phyloP scores from a whole-genome alignment of 164 flowering plant genomes.

The Liriodendron chinense region DNA sequence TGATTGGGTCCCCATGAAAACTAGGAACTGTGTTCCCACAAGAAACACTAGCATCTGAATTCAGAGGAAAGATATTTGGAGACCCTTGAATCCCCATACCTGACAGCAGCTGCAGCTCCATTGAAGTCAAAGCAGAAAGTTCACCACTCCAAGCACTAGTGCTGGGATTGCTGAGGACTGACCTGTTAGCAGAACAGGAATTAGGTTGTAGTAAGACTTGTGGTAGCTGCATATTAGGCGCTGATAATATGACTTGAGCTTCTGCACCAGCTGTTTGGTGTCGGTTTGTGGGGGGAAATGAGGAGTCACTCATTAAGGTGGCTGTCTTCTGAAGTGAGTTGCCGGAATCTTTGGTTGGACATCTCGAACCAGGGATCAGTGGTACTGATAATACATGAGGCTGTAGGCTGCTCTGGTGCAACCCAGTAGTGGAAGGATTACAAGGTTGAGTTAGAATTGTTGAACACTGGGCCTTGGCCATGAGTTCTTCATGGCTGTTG shows the following conservation, averaged over 20 bases:
- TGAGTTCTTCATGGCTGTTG: constrained; percentile 21
- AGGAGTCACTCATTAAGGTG: constrained; percentile 10
- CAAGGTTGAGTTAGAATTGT: constrained; percentile 12
- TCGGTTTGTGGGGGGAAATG: constrained; percentile 15
- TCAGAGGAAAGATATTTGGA: constrained; percentile 18
- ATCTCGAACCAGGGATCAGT: neutral
- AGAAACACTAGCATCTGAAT: constrained; percentile 9
- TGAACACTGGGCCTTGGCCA: constrained; percentile 16
- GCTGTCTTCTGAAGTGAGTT: neutral
- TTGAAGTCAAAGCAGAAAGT: constrained; percentile 33
- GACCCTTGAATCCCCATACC: constrained; percentile 22
- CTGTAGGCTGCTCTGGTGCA: constrained; percentile 11
- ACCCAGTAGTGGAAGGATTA: constrained; percentile 13
- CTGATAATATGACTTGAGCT: constrained; percentile 23
- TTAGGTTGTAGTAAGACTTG: constrained; percentile 15
- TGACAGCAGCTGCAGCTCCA: constrained; percentile 35
- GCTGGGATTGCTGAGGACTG: constrained; percentile 23
- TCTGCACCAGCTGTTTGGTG: constrained; percentile 13
- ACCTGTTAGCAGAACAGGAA: constrained; percentile 10
- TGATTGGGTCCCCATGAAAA: constrained; percentile 20
- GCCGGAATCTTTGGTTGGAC: constrained; percentile 1
- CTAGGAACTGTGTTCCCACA: constrained; percentile 12
- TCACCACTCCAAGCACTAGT: constrained; percentile 32
- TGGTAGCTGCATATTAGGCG: constrained; percentile 21
- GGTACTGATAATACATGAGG: constrained; percentile 6